Conservation (phyloP, 805 yeast genomes). For the Candida qinlingensis region DNA sequence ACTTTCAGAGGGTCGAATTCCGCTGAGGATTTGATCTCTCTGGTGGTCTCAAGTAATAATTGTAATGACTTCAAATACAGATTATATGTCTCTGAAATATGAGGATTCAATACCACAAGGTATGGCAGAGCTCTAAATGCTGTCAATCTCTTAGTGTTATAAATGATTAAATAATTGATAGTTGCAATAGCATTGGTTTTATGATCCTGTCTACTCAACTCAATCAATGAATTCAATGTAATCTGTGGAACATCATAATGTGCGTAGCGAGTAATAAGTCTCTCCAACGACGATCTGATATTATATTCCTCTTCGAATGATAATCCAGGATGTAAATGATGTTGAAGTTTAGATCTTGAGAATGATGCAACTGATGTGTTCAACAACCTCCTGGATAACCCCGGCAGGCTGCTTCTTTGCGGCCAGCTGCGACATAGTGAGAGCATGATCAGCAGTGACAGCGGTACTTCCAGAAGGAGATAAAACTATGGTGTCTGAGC, state of each 20-base stretch:
- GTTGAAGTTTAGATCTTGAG: constrained; percentile 17
- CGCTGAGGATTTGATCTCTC: constrained; percentile 31
- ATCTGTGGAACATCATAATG: constrained; percentile 46
- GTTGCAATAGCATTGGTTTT: constrained; percentile 43
- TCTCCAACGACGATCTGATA: constrained; percentile 52
- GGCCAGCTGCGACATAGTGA: not conserved
- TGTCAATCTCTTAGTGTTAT: constrained; percentile 65
- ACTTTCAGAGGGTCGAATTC: constrained; percentile 41
- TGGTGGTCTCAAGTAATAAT: constrained; percentile 39
- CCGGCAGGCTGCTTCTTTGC: not conserved
- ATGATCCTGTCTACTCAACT: constrained; percentile 32
- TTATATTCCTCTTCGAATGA: constrained; percentile 49
- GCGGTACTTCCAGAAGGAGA: too few relatives aligned
- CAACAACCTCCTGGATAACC: constrained; percentile 2
- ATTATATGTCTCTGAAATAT: constrained; percentile 71
- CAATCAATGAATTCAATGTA: constrained; percentile 44
- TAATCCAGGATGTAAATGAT: constrained; percentile 15
- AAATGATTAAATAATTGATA: constrained; percentile 47
- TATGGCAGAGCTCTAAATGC: constrained; percentile 76
- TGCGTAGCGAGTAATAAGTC: constrained; percentile 54
- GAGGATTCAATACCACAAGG: constrained; percentile 80
- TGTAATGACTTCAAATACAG: constrained; percentile 68
- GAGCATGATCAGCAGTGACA: too few relatives aligned
- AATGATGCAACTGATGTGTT: constrained; percentile 2
- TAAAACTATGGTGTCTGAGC: too few relatives aligned